Base-by-base conservation (phyloP, 78 protist genomes). In the Protostelium mycophagum region DNA sequence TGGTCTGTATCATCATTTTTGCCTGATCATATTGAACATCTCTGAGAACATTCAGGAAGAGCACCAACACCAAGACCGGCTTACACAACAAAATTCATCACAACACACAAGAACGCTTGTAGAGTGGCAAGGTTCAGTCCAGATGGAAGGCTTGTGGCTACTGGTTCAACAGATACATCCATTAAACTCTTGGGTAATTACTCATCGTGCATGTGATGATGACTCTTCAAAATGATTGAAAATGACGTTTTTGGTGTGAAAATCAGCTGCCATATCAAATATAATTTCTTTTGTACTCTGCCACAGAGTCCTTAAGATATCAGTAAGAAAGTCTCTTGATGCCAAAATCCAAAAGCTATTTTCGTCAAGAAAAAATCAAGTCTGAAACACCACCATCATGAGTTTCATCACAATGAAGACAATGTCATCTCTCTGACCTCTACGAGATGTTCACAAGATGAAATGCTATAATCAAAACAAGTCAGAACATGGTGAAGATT, bases 61-160 rank as follows among this genome's bases (percentile, higher is more conserved):
- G 84, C 28, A 73, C 1, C 16, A 0, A 90, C 38, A 36, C 84
- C 35, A 23, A 38, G 83, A 86, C 86, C 95, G 37, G 87, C 87
- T 90, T 36, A 51, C 73, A 51, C 86, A 51, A 94, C 96, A 0
- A 89, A 90, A 83, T 94, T 92, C 90, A 89, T 94, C 36, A 94
- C 96, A 36, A 92, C 96, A 29, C 96, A 94, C 83, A 91, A 94
- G 87, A 91, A 94, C 88, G 93, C 95, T 63, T 92, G 95, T 86
- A 90, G 95, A 86, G 89, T 90, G 51, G 95, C 95, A 38, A 90
- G 39, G 28, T 95, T 95, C 85, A 93, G 92, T 85, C 86, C 95
- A 87, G 93, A 89, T 84, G 96, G 96, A 28, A 93, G 87, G 83
- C 85, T 85, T 38, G 95, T 95, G 1, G 96, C 96, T 25, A 93